Evolutionary conservation across 257 asterid species (phyloP).

Genomic region (Catharanthus roseus): DNA sequence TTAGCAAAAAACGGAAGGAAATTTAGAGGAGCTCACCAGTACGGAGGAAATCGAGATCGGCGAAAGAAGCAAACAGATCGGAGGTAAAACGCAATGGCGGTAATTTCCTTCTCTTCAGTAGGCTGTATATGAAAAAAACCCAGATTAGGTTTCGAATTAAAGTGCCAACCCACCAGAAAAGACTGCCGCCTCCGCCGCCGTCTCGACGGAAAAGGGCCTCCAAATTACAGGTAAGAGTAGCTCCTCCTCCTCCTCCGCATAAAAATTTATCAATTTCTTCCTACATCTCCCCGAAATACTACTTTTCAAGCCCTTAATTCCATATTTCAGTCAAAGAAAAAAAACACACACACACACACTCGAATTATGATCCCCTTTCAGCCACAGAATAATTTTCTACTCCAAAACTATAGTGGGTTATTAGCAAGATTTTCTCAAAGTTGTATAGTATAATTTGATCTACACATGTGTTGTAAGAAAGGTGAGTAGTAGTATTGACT

Average conservation of each 20-base stretch:
- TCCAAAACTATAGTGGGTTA: not conserved
- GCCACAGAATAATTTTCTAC: not conserved
- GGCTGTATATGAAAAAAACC: slow-evolving; percentile 6
- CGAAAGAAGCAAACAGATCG: slow-evolving; percentile 34
- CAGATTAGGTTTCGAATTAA: slow-evolving; percentile 19
- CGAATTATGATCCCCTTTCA: not conserved
- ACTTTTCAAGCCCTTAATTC: slow-evolving; percentile 4
- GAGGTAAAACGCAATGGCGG: slow-evolving; percentile 14
- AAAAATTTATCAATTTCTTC: not conserved
- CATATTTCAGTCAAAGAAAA: slow-evolving; percentile 8
- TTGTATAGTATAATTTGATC: not conserved
- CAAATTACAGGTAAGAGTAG: not conserved
- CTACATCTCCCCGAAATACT: not conserved
- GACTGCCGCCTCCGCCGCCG: slow-evolving; percentile 28
- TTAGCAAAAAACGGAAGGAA: not conserved
- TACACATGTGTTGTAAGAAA: not conserved
- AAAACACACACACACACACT: not conserved
- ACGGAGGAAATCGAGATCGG: slow-evolving; percentile 34
- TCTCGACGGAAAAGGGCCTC: slow-evolving; percentile 1
- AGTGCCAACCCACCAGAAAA: slow-evolving; percentile 17
- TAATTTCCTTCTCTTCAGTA: not conserved
- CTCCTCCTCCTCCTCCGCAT: slow-evolving; percentile 12
- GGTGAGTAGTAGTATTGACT: not conserved
- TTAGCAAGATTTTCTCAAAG: not conserved
- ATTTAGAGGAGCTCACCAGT: slow-evolving; percentile 25